These are phyloP conservation scores for Cladophialophora chaetospira DNA, from an alignment of 2,329 filamentous ascomycete genomes.

Conservation along the genomic window DNA sequence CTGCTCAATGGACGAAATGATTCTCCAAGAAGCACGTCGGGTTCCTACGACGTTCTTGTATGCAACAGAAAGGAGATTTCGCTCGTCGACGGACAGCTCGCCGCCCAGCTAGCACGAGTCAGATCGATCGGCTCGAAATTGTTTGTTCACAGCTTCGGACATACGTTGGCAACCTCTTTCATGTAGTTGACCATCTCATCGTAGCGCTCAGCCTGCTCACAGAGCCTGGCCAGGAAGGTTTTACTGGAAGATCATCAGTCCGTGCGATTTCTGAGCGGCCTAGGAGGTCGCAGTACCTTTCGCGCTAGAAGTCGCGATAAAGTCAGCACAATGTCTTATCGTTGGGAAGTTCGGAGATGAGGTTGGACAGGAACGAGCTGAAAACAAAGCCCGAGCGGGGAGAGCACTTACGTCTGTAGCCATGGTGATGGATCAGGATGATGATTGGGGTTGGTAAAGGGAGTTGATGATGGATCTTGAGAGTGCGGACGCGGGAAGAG, in stretches of 20 bases:
- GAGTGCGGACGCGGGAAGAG: slow-evolving; percentile 26
- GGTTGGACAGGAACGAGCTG: slow-evolving; percentile 37
- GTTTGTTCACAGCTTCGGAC: slow-evolving; percentile 33
- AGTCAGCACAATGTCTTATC: slow-evolving; percentile 45
- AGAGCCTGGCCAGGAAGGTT: slow-evolving; percentile 99
- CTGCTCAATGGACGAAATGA: slow-evolving; percentile 99
- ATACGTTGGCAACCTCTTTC: slow-evolving; percentile 98
- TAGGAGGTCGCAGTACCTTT: slow-evolving; percentile 58
- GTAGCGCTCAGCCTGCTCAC: slow-evolving; percentile 99
- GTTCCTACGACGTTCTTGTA: slow-evolving; percentile 99
- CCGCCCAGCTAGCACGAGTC: slow-evolving; percentile 58
- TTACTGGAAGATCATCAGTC: slow-evolving; percentile 67
- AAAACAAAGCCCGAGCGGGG: slow-evolving; percentile 11
- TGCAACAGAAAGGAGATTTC: slow-evolving; percentile 94
- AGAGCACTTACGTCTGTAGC: slow-evolving; percentile 61
- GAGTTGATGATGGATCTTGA: slow-evolving; percentile 55
- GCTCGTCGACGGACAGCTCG: slow-evolving; percentile 69
- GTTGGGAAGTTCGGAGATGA: slow-evolving; percentile 38
- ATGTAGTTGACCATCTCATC: slow-evolving; percentile 99
- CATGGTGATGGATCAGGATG: slow-evolving; percentile 50
- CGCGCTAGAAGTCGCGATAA: slow-evolving; percentile 57
- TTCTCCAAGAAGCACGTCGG: slow-evolving; percentile 97
- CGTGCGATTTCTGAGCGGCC: slow-evolving; percentile 30
- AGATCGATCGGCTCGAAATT: slow-evolving; percentile 16
- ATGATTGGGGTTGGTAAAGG: slow-evolving; percentile 2